Percentiles rank a stretch among this genome's conserved stretches.
These are phyloP conservation scores for Leishmania guyanensis DNA, from an alignment of 208 protist species.

Conservation along the genomic window DNA sequence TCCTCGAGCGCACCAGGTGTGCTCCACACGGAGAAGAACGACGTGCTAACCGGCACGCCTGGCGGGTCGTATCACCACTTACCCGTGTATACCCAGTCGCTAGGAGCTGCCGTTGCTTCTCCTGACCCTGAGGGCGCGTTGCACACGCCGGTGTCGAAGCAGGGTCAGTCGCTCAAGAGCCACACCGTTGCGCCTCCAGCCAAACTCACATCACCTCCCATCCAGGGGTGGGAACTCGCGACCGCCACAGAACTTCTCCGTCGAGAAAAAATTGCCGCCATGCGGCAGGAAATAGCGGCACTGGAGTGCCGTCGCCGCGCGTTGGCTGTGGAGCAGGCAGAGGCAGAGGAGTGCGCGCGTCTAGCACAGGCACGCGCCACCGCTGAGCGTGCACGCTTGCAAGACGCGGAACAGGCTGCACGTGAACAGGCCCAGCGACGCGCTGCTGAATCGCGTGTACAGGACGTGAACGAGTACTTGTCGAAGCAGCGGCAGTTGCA, in stretches of 20 bases:
- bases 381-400: conserved; percentile 36
- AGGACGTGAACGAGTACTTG: conserved; percentile 36
- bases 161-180: neutral
- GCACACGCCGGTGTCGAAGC: neutral
- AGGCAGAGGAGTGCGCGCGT: conserved; percentile 45
- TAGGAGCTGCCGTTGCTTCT: neutral
- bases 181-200: neutral
- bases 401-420: conserved; percentile 15
- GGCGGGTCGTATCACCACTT: neutral
- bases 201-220: neutral
- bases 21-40: neutral
- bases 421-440: conserved; percentile 7
- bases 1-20: neutral
- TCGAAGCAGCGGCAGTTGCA: conserved; percentile 20
- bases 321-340: conserved; percentile 32
- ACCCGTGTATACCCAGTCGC: neutral
- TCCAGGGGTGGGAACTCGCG: conserved; percentile 15
- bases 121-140: neutral
- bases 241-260: conserved; percentile 24
- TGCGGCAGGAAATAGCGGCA: conserved; percentile 39
- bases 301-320: conserved; percentile 32
- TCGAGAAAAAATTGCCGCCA: conserved; percentile 38
- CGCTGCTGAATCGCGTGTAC: conserved; percentile 13
- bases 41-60: neutral
- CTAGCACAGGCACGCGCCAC: conserved; percentile 28